Conservation (phyloP, 129 eudicot species). For the Ambrosia trifida region DNA sequence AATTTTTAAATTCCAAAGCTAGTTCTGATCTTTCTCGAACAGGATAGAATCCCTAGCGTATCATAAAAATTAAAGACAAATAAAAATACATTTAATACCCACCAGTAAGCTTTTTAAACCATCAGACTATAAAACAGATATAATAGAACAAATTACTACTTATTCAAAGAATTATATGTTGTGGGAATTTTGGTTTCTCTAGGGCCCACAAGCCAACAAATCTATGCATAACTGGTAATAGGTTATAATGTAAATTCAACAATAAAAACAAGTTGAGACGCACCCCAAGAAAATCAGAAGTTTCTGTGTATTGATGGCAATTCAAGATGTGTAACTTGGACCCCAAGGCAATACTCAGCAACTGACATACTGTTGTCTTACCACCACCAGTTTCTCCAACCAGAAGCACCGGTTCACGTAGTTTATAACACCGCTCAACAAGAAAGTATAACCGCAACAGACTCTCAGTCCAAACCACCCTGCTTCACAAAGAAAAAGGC, state of each 20-base stretch:
- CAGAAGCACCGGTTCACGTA: slow-evolving; percentile 95
- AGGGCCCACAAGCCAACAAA: background rate
- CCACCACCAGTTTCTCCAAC: slow-evolving; percentile 99
- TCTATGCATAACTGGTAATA: no score
- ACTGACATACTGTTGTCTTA: slow-evolving; percentile 89
- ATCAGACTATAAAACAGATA: no score
- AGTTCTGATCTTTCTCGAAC: slow-evolving; percentile 81
- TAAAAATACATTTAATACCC: background rate
- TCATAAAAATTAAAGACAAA: background rate
- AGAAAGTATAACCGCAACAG: slow-evolving; percentile 84
- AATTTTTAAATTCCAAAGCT: slow-evolving; percentile 50
- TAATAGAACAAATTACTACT: no score
- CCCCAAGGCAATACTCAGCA: slow-evolving; percentile 70
- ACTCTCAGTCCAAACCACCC: slow-evolving; percentile 85
- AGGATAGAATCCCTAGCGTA: slow-evolving; percentile 87
- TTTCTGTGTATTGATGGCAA: slow-evolving; percentile 98
- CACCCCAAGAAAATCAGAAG: slow-evolving; percentile 99
- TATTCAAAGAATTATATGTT: background rate
- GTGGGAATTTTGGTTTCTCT: background rate
- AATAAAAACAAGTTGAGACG: slow-evolving; percentile 26
- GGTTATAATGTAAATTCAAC: background rate
- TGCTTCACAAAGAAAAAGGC: slow-evolving; percentile 30
- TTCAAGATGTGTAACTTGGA: slow-evolving; percentile 80
- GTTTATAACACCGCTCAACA: slow-evolving; percentile 76
- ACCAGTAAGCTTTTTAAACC: no score